Conservation (phyloP, 2,329 filamentous ascomycete genomes). For the Dactylellina cionopaga region DNA sequence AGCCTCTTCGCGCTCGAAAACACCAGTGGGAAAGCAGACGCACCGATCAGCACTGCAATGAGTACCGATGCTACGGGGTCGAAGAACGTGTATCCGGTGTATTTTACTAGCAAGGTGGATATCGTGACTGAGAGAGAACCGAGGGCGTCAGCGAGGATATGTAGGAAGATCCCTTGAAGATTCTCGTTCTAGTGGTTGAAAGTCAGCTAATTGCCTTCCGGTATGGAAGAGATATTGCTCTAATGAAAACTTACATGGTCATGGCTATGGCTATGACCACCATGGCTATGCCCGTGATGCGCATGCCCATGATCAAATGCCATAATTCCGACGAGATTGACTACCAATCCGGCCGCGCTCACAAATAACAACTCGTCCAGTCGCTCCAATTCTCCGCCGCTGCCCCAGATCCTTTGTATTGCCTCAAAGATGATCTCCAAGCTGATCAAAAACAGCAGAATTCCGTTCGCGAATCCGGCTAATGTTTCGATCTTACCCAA, state of each 20-base stretch:
- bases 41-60: conserved; percentile 91
- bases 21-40: conserved; percentile 89
- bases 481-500: conserved; percentile 97
- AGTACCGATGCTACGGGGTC: conserved; percentile 93
- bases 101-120: conserved; percentile 86
- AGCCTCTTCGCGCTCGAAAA: conserved; percentile 83
- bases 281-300: conserved; percentile 63
- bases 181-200: conserved; percentile 80
- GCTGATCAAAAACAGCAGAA: conserved; percentile 94
- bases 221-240: conserved; percentile 59
- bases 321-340: conserved; percentile 91
- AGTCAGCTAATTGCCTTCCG: conserved; percentile 58
- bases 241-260: conserved; percentile 60
- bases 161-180: conserved; percentile 96
- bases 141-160: conserved; percentile 92
- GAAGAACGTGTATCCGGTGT: conserved; percentile 90
- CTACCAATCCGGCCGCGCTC: conserved; percentile 82
- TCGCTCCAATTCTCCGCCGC: conserved; percentile 80
- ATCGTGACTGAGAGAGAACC: conserved; percentile 94
- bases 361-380: conserved; percentile 88
- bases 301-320: conserved; percentile 74
- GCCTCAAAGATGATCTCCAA: conserved; percentile 96
- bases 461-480: conserved; percentile 94
- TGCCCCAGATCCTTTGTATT: conserved; percentile 81
- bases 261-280: conserved; percentile 71